phyloP scores from a whole-genome alignment of 441 rosid genomes.

The Populus hybrid region DNA sequence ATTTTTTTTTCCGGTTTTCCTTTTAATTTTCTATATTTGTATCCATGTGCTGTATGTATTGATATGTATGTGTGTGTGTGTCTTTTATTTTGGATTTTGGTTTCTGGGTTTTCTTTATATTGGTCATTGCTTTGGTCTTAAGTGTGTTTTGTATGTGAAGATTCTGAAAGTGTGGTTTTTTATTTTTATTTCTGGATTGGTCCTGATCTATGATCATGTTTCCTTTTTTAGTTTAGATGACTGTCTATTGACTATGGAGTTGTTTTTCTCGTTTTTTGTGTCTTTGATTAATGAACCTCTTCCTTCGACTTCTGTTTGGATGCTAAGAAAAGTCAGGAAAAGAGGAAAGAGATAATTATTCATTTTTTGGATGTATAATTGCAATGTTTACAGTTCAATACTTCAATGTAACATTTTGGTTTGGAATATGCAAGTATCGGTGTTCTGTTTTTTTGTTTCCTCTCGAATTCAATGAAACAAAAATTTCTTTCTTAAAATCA shows the following conservation, averaged over 20 bases:
- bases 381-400: not conserved
- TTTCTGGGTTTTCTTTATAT: not conserved
- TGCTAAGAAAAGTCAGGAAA: constrained; percentile 1
- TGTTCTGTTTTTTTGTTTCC: not conserved
- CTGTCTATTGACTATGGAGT: not conserved
- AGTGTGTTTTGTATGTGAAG: not conserved
- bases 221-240: not conserved
- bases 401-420: not conserved
- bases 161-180: not conserved
- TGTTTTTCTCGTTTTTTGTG: not conserved
- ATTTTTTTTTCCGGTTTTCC: not conserved
- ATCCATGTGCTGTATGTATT: not conserved
- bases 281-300: not conserved
- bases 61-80: not conserved
- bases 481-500: not conserved
- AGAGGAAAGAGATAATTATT: not conserved
- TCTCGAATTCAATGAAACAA: not conserved
- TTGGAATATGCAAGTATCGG: not conserved
- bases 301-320: not conserved
- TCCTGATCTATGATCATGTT: constrained; percentile 4
- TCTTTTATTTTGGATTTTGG: not conserved
- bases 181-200: not conserved
- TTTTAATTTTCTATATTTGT: not conserved
- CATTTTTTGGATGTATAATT: not conserved
- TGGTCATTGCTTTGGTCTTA: not conserved